phyloP scores from a whole-genome alignment of 257 asterid genomes.

The Ligustrum vulgare region DNA sequence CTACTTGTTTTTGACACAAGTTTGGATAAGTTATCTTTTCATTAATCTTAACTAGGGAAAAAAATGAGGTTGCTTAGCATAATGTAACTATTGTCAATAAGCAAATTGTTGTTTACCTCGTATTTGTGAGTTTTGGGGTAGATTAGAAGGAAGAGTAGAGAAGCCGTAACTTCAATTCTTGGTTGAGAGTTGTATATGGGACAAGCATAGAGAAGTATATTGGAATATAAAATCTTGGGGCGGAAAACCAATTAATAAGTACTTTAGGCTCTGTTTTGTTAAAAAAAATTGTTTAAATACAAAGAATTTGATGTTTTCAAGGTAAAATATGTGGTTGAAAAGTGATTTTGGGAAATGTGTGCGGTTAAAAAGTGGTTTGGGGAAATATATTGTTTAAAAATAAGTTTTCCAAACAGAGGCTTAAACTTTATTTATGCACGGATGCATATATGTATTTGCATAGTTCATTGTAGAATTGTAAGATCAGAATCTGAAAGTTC shows the following conservation, averaged over 20 bases:
- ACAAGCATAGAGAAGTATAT: background rate
- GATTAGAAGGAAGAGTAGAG: background rate
- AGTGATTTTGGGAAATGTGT: too few relatives aligned
- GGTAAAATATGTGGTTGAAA: too few relatives aligned
- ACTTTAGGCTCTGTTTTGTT: too few relatives aligned
- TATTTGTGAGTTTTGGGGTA: background rate
- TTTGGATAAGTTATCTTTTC: background rate
- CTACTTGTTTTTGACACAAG: background rate
- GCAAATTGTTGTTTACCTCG: background rate
- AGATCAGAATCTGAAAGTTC: background rate
- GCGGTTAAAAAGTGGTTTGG: too few relatives aligned
- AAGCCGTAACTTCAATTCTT: background rate
- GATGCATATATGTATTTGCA: background rate
- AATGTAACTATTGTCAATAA: background rate
- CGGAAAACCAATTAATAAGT: background rate
- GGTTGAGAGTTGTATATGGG: slow-evolving; percentile 3
- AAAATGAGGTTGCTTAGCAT: background rate
- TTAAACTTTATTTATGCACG: background rate
- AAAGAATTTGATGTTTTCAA: too few relatives aligned
- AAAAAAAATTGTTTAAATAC: too few relatives aligned
- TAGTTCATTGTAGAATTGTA: background rate
- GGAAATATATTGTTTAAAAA: too few relatives aligned
- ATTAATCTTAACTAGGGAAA: background rate
- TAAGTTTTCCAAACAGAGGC: too few relatives aligned
- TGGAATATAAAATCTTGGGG: background rate